Evolutionary conservation across 192 early-diverging fungal species (phyloP).

Genomic region (Umbelopsis sp.): DNA sequence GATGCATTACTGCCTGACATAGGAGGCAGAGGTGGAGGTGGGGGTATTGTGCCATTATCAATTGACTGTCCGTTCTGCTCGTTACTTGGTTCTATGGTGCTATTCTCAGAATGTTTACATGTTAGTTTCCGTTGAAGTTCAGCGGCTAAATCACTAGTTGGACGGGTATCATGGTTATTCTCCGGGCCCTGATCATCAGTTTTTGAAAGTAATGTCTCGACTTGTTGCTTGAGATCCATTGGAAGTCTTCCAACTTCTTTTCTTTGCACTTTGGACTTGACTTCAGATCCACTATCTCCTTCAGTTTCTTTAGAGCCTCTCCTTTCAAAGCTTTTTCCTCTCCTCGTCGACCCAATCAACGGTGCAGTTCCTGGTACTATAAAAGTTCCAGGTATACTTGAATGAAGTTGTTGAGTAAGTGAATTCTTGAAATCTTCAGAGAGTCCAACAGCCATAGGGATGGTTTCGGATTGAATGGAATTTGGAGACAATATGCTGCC

Average conservation of each 20-base stretch:
- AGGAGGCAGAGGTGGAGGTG: constrained; percentile 26
- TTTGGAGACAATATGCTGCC: constrained; percentile 7
- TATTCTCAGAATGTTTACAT: not conserved
- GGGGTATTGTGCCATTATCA: constrained; percentile 10
- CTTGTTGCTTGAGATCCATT: constrained; percentile 23
- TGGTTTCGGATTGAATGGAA: not conserved
- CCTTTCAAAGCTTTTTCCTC: not conserved
- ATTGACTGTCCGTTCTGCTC: not conserved
- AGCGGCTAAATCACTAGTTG: constrained; percentile 36
- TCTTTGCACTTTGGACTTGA: not conserved
- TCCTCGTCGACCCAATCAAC: constrained; percentile 33
- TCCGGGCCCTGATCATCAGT: not conserved
- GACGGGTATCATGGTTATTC: constrained; percentile 29
- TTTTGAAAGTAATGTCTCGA: constrained; percentile 25
- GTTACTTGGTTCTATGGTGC: not conserved
- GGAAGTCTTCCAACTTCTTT: constrained; percentile 24
- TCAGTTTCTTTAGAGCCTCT: not conserved
- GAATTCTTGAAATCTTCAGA: constrained; percentile 34
- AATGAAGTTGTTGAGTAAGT: constrained; percentile 20
- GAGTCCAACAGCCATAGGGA: constrained; percentile 32
- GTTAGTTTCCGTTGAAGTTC: constrained; percentile 30
- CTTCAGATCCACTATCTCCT: not conserved
- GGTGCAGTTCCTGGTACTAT: constrained; percentile 34
- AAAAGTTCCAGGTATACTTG: constrained; percentile 31
- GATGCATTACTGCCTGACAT: not conserved